Percentiles rank a stretch among this genome's conserved stretches.
Evolutionary conservation across 257 asterid species (phyloP).

Genomic region (Petunia axillaris): DNA sequence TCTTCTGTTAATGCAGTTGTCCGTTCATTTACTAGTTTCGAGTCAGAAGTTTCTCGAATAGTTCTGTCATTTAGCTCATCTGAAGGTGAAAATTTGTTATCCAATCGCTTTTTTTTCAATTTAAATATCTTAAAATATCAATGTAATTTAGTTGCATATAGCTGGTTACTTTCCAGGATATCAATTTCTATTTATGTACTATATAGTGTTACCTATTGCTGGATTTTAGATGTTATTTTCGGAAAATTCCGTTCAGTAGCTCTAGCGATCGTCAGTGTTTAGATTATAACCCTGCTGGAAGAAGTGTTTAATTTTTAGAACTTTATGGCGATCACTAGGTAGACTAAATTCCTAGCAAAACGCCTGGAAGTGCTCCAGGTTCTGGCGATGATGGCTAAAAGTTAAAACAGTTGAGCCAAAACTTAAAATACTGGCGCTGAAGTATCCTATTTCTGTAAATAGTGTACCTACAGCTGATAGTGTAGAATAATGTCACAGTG

Average conservation of each 20-base stretch:
- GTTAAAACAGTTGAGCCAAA: too few relatives aligned
- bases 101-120: neutral
- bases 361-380: too few relatives aligned
- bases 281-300: too few relatives aligned
- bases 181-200: neutral
- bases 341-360: too few relatives aligned
- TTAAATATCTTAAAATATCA: neutral
- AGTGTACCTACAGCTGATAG: neutral
- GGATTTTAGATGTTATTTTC: neutral
- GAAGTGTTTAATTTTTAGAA: too few relatives aligned
- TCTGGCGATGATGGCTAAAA: too few relatives aligned
- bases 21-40: neutral
- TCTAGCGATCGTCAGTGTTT: too few relatives aligned
- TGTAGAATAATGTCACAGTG: too few relatives aligned
- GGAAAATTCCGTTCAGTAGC: too few relatives aligned
- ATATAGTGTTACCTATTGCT: neutral
- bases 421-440: too few relatives aligned
- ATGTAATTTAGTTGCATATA: neutral
- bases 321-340: too few relatives aligned
- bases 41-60: neutral
- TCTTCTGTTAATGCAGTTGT: neutral
- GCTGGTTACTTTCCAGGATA: neutral
- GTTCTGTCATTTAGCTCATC: neutral
- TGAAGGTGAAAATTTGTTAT: conserved; percentile 17
- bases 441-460: too few relatives aligned